Evolutionary conservation across 371 early-diverging fungal genomes (phyloP).

Genomic region (Thermomucor indicae-seudaticae): DNA sequence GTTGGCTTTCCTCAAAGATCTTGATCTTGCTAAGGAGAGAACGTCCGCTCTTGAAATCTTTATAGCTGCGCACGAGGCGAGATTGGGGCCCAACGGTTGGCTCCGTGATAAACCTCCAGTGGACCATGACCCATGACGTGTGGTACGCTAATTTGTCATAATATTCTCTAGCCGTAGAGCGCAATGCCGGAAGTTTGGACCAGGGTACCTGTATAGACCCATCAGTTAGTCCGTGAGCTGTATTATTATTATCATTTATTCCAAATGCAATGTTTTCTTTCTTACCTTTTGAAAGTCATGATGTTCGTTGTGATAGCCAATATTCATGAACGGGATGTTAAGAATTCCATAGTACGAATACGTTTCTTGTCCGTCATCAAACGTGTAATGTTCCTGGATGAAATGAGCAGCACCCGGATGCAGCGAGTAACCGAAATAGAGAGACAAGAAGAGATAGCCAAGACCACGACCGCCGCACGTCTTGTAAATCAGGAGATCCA

Average conservation of each 20-base stretch:
- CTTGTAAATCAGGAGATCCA: constrained; percentile 54
- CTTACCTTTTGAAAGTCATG: constrained; percentile 86
- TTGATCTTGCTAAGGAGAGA: constrained; percentile 38
- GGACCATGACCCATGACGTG: constrained; percentile 87
- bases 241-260: background rate
- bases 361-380: constrained; percentile 94
- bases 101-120: constrained; percentile 76
- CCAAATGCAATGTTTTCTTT: background rate
- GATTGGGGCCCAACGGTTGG: constrained; percentile 77
- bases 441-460: constrained; percentile 71
- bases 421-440: constrained; percentile 87
- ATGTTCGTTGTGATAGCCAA: constrained; percentile 97
- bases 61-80: constrained; percentile 70
- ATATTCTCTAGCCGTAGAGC: constrained; percentile 83
- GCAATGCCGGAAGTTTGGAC: constrained; percentile 82
- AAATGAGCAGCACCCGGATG: constrained; percentile 98
- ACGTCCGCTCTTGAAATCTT: constrained; percentile 68
- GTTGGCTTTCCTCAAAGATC: constrained; percentile 13
- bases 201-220: constrained; percentile 73
- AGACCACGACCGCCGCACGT: constrained; percentile 69
- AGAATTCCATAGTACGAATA: constrained; percentile 95
- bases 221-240: no score
- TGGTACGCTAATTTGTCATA: constrained; percentile 85
- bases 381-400: constrained; percentile 97
- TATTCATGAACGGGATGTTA: constrained; percentile 82